A percentile compares a stretch with the other conserved stretches of the same genome.
Evolutionary conservation across 164 flowering plant species (phyloP).

Genomic region (Nymphaea colorata): DNA sequence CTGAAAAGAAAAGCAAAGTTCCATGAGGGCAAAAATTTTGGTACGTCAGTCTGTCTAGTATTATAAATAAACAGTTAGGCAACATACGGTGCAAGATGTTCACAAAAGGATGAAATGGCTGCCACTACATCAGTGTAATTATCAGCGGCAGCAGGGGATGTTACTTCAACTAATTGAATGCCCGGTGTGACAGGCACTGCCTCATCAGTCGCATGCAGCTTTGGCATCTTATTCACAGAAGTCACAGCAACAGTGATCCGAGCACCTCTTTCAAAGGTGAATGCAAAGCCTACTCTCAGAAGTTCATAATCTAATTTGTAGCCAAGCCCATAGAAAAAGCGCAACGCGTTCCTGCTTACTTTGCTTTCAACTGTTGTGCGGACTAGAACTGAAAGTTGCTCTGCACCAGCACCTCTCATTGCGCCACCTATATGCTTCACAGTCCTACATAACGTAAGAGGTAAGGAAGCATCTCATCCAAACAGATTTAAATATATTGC

Average conservation of each 20-base stretch:
- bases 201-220: slow-evolving; percentile 77
- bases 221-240: slow-evolving; percentile 71
- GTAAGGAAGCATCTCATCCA: too few species aligned
- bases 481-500: too few species aligned
- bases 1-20: slow-evolving; percentile 22
- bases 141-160: slow-evolving; percentile 82
- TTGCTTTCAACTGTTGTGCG: slow-evolving; percentile 78
- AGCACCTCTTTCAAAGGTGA: slow-evolving; percentile 66
- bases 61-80: too few species aligned
- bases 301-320: slow-evolving; percentile 90
- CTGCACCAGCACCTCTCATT: slow-evolving; percentile 96
- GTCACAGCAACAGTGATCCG: slow-evolving; percentile 74
- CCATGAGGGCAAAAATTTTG: neutral
- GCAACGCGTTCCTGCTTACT: slow-evolving; percentile 78
- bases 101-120: slow-evolving; percentile 78
- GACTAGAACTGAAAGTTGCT: slow-evolving; percentile 78
- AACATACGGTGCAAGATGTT: slow-evolving; percentile 97
- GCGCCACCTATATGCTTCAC: slow-evolving; percentile 87
- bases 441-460: slow-evolving; percentile 33
- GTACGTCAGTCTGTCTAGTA: neutral
- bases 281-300: slow-evolving; percentile 68
- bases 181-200: slow-evolving; percentile 83
- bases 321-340: slow-evolving; percentile 70
- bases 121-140: slow-evolving; percentile 76
- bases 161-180: slow-evolving; percentile 86